A percentile compares a stretch with the other conserved stretches of the same genome.
These are phyloP conservation scores for Fagopyrum homotropicum DNA, from an alignment of 148 eudicot genomes.

Conservation along the genomic window DNA sequence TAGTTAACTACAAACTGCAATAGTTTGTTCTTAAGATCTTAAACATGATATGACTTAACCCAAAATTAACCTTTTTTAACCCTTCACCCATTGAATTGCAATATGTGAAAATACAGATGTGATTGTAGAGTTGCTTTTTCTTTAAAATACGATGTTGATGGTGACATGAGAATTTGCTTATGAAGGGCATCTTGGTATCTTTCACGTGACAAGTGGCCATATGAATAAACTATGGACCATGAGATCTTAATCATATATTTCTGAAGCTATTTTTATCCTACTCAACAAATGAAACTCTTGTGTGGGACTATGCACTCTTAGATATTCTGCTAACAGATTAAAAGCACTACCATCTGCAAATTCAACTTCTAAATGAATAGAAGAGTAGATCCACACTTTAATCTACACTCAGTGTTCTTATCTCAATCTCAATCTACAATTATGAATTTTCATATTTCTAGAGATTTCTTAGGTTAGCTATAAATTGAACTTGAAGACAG, in stretches of 20 bases:
- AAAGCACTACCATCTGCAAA: conserved; percentile 49
- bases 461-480: no score
- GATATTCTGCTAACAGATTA: conserved; percentile 65
- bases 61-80: no score
- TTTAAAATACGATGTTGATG: neutral
- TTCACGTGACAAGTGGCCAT: neutral
- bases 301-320: conserved; percentile 70
- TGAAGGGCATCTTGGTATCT: neutral
- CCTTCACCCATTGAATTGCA: neutral
- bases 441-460: neutral
- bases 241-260: neutral
- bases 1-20: no score
- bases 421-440: neutral
- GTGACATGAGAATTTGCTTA: neutral
- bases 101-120: neutral
- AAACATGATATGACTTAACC: no score
- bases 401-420: neutral
- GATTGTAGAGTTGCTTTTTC: neutral
- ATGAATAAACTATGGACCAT: neutral
- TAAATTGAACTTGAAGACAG: no score
- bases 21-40: no score
- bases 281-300: neutral
- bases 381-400: conserved; percentile 8
- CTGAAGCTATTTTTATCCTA: neutral
- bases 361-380: conserved; percentile 68